Evolutionary conservation across 2,329 filamentous ascomycete species (phyloP).

Genomic region (Trichoderma aggressivum): DNA sequence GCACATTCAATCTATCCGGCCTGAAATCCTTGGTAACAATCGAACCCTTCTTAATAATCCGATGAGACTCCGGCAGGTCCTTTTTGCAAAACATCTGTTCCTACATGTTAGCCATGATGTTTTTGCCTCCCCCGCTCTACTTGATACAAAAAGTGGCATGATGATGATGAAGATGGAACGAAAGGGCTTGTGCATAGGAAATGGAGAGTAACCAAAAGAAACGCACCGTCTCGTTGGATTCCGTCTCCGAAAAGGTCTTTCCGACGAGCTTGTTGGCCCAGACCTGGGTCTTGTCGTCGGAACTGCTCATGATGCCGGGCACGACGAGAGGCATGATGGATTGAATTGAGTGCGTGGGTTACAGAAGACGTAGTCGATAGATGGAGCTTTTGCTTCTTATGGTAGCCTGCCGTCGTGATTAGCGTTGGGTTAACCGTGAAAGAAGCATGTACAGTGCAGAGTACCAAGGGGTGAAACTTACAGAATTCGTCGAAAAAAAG

Average conservation of each 20-base stretch:
- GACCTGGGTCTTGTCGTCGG: constrained; percentile 48
- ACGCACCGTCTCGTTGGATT: constrained; percentile 51
- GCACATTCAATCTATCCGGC: constrained; percentile 55
- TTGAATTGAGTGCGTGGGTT: neutral
- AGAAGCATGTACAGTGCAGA: neutral
- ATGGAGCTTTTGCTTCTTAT: neutral
- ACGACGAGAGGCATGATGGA: constrained; percentile 62
- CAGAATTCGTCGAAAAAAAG: neutral
- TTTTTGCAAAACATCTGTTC: constrained; percentile 56
- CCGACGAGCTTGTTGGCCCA: constrained; percentile 62
- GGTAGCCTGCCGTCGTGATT: neutral
- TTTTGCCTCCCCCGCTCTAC: neutral
- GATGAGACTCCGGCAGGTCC: constrained; percentile 54
- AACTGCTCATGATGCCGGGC: constrained; percentile 51
- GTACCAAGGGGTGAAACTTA: neutral
- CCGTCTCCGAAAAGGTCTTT: constrained; percentile 55
- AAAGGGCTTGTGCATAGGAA: too few species aligned
- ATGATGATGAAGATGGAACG: neutral
- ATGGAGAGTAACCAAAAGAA: neutral
- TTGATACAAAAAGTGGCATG: neutral
- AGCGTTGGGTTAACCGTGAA: neutral
- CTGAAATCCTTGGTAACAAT: constrained; percentile 58
- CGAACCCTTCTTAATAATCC: constrained; percentile 54
- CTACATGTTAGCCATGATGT: neutral
- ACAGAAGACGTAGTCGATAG: neutral